Conservation (phyloP, 2,329 filamentous ascomycete species). For the Cladophialophora yegresii region DNA sequence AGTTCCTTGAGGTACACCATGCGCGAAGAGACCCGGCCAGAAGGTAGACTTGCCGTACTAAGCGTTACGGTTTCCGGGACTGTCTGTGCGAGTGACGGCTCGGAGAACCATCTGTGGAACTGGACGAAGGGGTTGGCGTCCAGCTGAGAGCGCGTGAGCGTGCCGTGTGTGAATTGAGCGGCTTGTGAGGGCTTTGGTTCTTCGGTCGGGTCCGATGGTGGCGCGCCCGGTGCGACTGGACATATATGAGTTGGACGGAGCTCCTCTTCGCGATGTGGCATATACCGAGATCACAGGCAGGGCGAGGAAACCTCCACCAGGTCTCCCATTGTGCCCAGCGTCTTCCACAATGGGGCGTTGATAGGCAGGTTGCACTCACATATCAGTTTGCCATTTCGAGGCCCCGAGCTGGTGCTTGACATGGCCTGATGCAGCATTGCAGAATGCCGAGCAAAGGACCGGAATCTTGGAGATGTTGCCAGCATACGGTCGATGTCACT, state of each 20-base stretch:
- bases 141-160: constrained; percentile 64
- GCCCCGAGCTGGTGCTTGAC: constrained; percentile 6
- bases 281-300: neutral
- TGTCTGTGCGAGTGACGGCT: constrained; percentile 65
- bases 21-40: constrained; percentile 79
- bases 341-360: neutral
- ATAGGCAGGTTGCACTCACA: constrained; percentile 35
- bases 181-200: constrained; percentile 47
- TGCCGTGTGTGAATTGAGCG: constrained; percentile 71
- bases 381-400: constrained; percentile 40
- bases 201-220: constrained; percentile 1
- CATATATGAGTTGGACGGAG: neutral
- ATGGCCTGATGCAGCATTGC: constrained; percentile 31
- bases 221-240: constrained; percentile 11
- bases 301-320: neutral
- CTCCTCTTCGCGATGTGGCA: neutral
- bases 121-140: constrained; percentile 69
- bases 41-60: constrained; percentile 79
- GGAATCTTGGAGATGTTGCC: neutral
- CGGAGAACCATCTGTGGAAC: constrained; percentile 86
- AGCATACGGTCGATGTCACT: constrained; percentile 11
- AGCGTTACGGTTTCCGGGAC: constrained; percentile 89
- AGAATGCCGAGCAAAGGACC: neutral
- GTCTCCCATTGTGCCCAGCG: neutral
- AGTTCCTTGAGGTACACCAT: constrained; percentile 96